These are phyloP conservation scores for Dissophora globulifera DNA, from an alignment of 192 early-diverging fungal genomes.

Conservation along the genomic window DNA sequence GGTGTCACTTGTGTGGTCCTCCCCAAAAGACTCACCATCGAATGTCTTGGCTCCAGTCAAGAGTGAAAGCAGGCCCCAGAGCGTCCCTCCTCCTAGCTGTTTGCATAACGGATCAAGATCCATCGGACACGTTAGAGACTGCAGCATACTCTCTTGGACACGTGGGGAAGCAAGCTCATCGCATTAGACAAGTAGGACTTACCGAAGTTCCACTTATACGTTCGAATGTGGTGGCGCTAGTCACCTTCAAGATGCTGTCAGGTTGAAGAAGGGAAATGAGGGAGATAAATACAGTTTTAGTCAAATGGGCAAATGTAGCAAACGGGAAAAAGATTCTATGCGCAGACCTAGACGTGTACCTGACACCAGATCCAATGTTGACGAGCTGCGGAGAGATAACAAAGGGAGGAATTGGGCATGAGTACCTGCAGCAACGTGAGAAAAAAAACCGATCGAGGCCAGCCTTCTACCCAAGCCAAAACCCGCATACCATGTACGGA, in stretches of 20 bases:
- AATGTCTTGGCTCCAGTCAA: conserved; percentile 90
- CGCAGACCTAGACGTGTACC: conserved; percentile 38
- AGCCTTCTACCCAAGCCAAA: too few species aligned
- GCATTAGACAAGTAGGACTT: conserved; percentile 12
- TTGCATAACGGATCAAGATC: not conserved
- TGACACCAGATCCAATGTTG: conserved; percentile 97
- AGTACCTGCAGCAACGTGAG: too few species aligned
- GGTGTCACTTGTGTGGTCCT: not conserved
- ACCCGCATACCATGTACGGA: conserved; percentile 84
- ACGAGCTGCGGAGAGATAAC: conserved; percentile 69
- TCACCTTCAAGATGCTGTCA: conserved; percentile 90
- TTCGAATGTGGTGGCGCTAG: conserved; percentile 84
- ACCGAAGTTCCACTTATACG: conserved; percentile 88
- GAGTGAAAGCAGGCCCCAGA: conserved; percentile 92
- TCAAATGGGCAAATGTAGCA: too few species aligned
- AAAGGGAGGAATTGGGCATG: too few species aligned
- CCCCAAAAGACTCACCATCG: conserved; percentile 64
- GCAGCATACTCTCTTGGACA: not conserved
- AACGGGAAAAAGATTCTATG: too few species aligned
- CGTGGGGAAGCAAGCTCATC: too few species aligned
- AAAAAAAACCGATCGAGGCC: too few species aligned
- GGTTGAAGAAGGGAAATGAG: not conserved
- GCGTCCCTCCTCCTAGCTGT: conserved; percentile 92
- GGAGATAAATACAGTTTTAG: not conserved
- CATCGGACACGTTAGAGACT: not conserved